Base-by-base conservation (phyloP, 169 alveolate species). In the Cryptosporidium parvum region DNA sequence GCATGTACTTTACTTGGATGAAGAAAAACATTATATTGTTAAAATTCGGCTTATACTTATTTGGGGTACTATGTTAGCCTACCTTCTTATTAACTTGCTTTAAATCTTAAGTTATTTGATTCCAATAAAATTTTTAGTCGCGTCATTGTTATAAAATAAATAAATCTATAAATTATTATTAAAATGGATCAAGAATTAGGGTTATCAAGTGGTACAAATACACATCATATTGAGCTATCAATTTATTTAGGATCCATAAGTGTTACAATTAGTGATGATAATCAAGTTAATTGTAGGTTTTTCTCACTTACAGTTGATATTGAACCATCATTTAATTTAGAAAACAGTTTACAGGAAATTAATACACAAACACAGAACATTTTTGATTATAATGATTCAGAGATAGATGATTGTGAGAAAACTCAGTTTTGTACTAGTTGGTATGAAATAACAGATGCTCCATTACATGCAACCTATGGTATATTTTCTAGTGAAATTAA, bases 341-440 rank as follows among this genome's bases (percentile, higher is more conserved):
- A 44, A 39, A 31, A 61, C 39, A 45, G 42, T 44, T 62, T 37
- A 45, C 31, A 42, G 42, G 45, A 29, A 56, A 18, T 29, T 33
- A 65, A 23, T 31, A 16, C 10, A 10, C 45, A 35, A 39, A 16
- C 10, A 0, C 67, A 23, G 35, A 16, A 26, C 8, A 56, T 56
- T 58, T n/a, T 42, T n/a, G 44, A 80, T 58, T 61, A 62, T n/a
- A 39, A 23, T 14, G 67, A 80, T 26, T 80, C 89, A 39, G 65
- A 80, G 23, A 35, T n/a, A 65, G 72, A 65, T 29, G 51, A 8
- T 3, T 31, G 9, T 65, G 72, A 65, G 31, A 65, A 26, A 37
- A 80, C 75, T 42, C 72, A 59, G 29, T 80, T 80, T 59, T 26
- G 18, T 14, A 62, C 89, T 45, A 51, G 62, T 6, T 80, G 89